Evolutionary conservation across 768 basidiomycete genomes (phyloP).

Genomic region (Inosperma sp.): DNA sequence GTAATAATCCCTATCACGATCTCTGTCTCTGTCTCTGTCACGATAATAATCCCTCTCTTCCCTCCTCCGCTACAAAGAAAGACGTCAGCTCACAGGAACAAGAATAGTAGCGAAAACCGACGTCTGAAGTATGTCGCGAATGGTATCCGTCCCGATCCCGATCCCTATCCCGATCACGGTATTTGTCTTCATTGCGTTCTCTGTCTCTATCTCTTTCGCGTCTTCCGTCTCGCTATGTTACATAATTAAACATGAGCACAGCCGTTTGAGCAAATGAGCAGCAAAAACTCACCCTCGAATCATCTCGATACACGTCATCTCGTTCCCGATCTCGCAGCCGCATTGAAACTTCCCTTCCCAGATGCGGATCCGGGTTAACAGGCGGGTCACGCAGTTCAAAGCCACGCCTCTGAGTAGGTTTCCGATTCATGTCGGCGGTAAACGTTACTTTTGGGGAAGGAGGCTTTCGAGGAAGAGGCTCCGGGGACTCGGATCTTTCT

Average conservation of each 20-base stretch:
- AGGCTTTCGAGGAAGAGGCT: conserved; percentile 23
- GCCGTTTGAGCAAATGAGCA: neutral
- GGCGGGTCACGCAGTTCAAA: conserved; percentile 14
- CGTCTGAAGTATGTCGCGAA: conserved; percentile 14
- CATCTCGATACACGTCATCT: neutral
- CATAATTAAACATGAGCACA: neutral
- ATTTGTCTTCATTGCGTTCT: conserved; percentile 11
- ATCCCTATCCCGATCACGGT: conserved; percentile 19
- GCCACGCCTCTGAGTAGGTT: conserved; percentile 14
- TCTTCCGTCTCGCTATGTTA: too few species aligned
- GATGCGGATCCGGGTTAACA: too few species aligned
- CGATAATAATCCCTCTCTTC: conserved; percentile 6
- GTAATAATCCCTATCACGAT: conserved; percentile 16
- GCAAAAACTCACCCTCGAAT: conserved; percentile 16
- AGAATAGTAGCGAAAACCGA: neutral
- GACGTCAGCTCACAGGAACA: neutral
- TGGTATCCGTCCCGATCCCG: conserved; percentile 23
- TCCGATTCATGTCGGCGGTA: conserved; percentile 21
- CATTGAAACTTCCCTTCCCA: too few species aligned
- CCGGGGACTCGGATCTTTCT: conserved; percentile 23
- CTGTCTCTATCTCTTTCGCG: conserved; percentile 16
- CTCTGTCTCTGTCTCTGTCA: conserved; percentile 12
- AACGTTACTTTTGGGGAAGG: conserved; percentile 27
- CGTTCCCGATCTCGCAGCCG: conserved; percentile 15
- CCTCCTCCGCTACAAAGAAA: conserved; percentile 5